Evolutionary conservation across 345 rosid genomes (phyloP).

Genomic region (Eucalyptus fibrosa): DNA sequence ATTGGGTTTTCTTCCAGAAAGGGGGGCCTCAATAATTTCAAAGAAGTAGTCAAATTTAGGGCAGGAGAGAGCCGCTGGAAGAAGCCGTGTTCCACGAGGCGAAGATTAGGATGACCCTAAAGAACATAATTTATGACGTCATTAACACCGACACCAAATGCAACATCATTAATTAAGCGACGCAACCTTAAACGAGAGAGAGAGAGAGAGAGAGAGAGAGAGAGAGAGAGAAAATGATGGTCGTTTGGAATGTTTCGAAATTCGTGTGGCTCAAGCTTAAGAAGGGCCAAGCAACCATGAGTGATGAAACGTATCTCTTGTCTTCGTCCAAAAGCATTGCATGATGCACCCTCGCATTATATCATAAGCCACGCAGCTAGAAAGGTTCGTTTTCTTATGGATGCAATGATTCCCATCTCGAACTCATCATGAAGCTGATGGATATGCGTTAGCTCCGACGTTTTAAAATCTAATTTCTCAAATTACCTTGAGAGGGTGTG

Average conservation of each 20-base stretch:
- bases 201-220: too few species aligned
- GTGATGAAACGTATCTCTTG: background rate
- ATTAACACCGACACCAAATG: background rate
- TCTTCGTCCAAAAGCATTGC: background rate
- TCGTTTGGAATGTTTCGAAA: background rate
- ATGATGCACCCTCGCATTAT: background rate
- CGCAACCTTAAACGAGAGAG: background rate
- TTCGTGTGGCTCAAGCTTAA: background rate
- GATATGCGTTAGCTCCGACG: background rate
- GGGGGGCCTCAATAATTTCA: background rate
- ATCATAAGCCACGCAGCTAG: background rate
- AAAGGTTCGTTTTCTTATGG: background rate
- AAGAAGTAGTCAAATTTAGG: background rate
- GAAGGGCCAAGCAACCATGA: background rate
- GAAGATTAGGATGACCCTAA: background rate
- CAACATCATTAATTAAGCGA: background rate
- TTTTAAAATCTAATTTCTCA: background rate
- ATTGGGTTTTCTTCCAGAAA: background rate
- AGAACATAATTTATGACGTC: background rate
- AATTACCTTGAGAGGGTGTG: background rate
- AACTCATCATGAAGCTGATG: background rate
- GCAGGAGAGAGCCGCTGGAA: background rate
- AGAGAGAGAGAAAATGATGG: background rate
- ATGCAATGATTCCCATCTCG: background rate
- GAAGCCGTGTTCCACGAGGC: background rate